Base-by-base conservation (phyloP, 176 grass and related monocot species). In the Elymus sibiricus region DNA sequence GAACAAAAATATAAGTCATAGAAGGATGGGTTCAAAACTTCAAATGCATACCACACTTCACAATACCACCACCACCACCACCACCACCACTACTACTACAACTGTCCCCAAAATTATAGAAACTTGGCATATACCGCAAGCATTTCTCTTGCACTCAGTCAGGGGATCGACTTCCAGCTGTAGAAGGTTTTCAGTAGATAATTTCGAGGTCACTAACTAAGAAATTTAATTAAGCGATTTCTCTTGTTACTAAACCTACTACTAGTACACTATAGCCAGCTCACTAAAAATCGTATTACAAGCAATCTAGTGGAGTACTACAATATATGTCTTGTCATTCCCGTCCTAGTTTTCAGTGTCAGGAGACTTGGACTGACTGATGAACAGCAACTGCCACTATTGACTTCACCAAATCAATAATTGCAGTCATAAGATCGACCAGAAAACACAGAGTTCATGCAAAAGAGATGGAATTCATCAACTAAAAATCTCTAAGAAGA, bases 381-480 rank as follows among this genome's bases (percentile, higher is more conserved):
- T 59, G 65, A 85, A 93, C 78, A 85, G 91, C 85, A 8, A 35
- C 75, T 11, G 60, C 60, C 88, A 88, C 87, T 86, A 86, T 88
- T 82, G 88, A 83, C 70, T 60, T 78, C 59, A 58, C 39, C 58
- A 34, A 82, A 62, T 51, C 67, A 88, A 90, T 86, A 78, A 90
- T 90, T 90, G 78, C 59, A 78, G 19, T 55, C 26, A 68, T 11
- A 58, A 76, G 43, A 77, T 70, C 49, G 12, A 12, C 47, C 47
- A 25, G n/a, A 1, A 10, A 86, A 62, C 39, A 82, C 29, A n/a
- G 5, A n/a, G 38, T 8, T 11, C 34, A 79, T 14, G 9, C 47
- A 46, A 56, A 66, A 29, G 47, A 70, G 42, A 68, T 21, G 17
- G 2, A 34, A 61, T 77, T 39, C 10, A 28, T 47, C 37, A 5